A percentile compares a stretch with the other conserved stretches of the same genome.
phyloP scores from a whole-genome alignment of 2,329 filamentous ascomycete genomes.

The Colletotrichum abscissum region DNA sequence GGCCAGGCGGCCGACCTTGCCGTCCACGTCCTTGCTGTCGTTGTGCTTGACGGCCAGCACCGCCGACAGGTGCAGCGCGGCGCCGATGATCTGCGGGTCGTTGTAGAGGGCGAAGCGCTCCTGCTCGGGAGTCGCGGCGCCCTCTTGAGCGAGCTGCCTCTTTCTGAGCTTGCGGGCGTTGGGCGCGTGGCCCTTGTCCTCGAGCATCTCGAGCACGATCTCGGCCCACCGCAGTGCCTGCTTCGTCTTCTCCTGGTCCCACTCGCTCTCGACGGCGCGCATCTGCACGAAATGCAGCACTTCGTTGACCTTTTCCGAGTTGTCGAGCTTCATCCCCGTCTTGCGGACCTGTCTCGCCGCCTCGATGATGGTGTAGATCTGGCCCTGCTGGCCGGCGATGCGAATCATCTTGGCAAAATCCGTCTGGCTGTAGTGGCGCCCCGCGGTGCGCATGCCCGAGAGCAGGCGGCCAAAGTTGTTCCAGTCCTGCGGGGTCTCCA shows the following conservation, averaged over 20 bases:
- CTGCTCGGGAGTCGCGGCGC: neutral
- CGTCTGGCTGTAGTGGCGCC: conserved; percentile 47
- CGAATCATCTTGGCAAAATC: conserved; percentile 56
- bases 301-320: conserved; percentile 53
- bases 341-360: conserved; percentile 57
- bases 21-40: conserved; percentile 44
- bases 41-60: conserved; percentile 49
- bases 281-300: conserved; percentile 52
- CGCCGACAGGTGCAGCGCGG: conserved; percentile 56
- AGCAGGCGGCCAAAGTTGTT: conserved; percentile 63
- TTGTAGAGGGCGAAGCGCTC: conserved; percentile 44
- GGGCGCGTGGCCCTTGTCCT: conserved; percentile 53
- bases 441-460: conserved; percentile 59
- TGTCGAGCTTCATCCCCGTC: conserved; percentile 58
- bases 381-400: conserved; percentile 51
- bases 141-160: neutral
- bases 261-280: conserved; percentile 53
- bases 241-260: conserved; percentile 48
- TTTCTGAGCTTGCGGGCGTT: conserved; percentile 34
- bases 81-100: conserved; percentile 56
- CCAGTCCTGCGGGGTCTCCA: conserved; percentile 62
- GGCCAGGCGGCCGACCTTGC: conserved; percentile 51
- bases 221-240: conserved; percentile 59
- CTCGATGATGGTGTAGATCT: conserved; percentile 60
- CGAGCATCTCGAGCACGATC: conserved; percentile 61